Conservation (phyloP, 2,329 filamentous ascomycete species). For the Aureobasidium sp. region DNA sequence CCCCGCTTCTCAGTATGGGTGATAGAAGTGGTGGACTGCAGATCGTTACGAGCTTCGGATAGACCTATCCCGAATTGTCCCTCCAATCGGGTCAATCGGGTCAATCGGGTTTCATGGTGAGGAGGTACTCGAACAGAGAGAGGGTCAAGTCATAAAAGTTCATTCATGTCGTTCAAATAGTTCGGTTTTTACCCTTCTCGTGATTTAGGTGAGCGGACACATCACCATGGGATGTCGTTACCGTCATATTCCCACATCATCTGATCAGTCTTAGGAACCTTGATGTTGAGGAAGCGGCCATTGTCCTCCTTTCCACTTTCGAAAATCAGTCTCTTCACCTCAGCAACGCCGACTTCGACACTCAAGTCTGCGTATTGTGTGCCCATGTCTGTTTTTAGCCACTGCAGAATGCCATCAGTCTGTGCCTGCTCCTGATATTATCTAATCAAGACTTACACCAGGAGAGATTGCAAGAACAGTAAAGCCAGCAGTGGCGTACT, state of each 20-base stretch:
- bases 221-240: slow-evolving; percentile 20
- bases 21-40: no score
- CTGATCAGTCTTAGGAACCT: slow-evolving; percentile 35
- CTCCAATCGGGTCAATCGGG: no score
- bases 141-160: no score
- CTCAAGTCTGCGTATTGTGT: slow-evolving; percentile 36
- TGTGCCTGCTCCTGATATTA: neutral
- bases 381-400: slow-evolving; percentile 42
- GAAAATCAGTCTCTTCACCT: slow-evolving; percentile 40
- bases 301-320: slow-evolving; percentile 33
- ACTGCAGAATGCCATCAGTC: slow-evolving; percentile 28
- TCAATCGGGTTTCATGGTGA: no score
- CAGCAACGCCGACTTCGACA: slow-evolving; percentile 34
- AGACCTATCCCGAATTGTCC: no score
- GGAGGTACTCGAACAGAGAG: no score
- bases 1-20: no score
- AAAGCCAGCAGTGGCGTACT: slow-evolving; percentile 36
- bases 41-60: no score
- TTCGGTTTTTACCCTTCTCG: no score
- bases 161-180: no score
- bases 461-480: slow-evolving; percentile 38
- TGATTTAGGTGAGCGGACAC: no score
- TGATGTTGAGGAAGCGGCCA: slow-evolving; percentile 44
- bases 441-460: slow-evolving; percentile 33
- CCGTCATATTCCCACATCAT: slow-evolving; percentile 23